Evolutionary conservation across 129 eudicot species (phyloP).

Genomic region (Kitagawia praeruptora): DNA sequence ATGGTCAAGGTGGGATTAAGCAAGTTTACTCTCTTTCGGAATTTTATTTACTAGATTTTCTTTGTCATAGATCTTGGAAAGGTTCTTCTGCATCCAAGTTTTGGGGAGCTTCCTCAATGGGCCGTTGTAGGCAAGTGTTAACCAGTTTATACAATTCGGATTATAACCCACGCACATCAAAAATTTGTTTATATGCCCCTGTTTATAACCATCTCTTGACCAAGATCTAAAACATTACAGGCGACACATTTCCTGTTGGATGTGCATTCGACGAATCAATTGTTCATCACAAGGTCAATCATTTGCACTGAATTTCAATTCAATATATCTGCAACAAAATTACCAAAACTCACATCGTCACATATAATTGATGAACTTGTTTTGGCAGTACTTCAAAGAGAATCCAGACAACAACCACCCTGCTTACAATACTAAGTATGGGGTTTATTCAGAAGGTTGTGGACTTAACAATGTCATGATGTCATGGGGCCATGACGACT

Average conservation of each 20-base stretch:
- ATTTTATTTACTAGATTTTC: background rate
- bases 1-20: background rate
- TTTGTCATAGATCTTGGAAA: conserved; percentile 64
- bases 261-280: conserved; percentile 78
- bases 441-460: conserved; percentile 63
- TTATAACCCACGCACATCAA: background rate
- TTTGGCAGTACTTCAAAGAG: conserved; percentile 50
- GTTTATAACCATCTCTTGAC: background rate
- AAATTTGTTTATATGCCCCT: background rate
- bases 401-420: conserved; percentile 63
- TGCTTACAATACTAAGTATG: conserved; percentile 52
- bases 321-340: background rate
- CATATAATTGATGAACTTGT: background rate
- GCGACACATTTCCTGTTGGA: conserved; percentile 87
- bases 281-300: conserved; percentile 70
- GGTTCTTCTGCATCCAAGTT: conserved; percentile 67
- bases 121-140: conserved; percentile 62
- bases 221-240: conserved; percentile 12
- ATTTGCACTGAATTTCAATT: background rate
- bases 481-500: conserved; percentile 98
- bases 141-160: background rate
- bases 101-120: conserved; percentile 95
- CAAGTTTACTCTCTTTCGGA: background rate
- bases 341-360: background rate
- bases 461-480: conserved; percentile 72